phyloP scores from a whole-genome alignment of 495 filamentous ascomycete species.

The Penicillium robsamsonii region DNA sequence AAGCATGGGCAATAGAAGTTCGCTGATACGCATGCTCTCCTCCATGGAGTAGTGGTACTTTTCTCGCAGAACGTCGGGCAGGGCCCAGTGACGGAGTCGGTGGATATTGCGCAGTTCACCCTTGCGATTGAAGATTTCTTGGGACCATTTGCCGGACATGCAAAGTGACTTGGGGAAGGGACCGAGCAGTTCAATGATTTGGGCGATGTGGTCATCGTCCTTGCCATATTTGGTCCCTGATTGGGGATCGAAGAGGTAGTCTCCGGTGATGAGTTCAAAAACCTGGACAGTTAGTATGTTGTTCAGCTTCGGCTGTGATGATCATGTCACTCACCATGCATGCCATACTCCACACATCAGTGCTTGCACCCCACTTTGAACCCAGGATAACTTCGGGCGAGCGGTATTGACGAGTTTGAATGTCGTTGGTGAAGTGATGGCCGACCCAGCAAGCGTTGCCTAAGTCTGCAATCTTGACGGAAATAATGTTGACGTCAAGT shows the following conservation, averaged over 20 bases:
- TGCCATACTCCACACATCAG: slow-evolving; percentile 99
- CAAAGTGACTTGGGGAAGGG: slow-evolving; percentile 90
- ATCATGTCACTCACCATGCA: slow-evolving; percentile 71
- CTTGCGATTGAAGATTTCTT: slow-evolving; percentile 98
- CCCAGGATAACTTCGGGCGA: slow-evolving; percentile 97
- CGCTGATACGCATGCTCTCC: slow-evolving; percentile 72
- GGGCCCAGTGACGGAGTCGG: slow-evolving; percentile 91
- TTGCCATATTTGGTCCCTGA: slow-evolving; percentile 99
- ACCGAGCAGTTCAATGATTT: slow-evolving; percentile 97
- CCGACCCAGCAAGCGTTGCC: slow-evolving; percentile 98
- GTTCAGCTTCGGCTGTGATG: slow-evolving; percentile 1
- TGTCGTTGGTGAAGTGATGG: slow-evolving; percentile 99
- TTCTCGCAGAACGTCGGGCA: slow-evolving; percentile 89
- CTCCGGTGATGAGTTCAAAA: slow-evolving; percentile 96
- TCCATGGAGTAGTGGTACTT: slow-evolving; percentile 92
- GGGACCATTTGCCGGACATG: slow-evolving; percentile 90
- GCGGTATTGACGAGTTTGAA: slow-evolving; percentile 95
- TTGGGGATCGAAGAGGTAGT: slow-evolving; percentile 98
- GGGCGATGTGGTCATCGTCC: slow-evolving; percentile 98
- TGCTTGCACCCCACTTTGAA: slow-evolving; percentile 97
- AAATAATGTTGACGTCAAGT: slow-evolving; percentile 72
- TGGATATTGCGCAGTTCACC: slow-evolving; percentile 98
- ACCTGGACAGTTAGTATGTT: slow-evolving; percentile 53
- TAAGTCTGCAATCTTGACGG: slow-evolving; percentile 97
- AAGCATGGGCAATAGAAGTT: slow-evolving; percentile 90